Evolutionary conservation across 2,329 filamentous ascomycete genomes (phyloP), one percentile per base, ranked within the genome.

Genomic region (Fusarium camptoceras): DNA sequence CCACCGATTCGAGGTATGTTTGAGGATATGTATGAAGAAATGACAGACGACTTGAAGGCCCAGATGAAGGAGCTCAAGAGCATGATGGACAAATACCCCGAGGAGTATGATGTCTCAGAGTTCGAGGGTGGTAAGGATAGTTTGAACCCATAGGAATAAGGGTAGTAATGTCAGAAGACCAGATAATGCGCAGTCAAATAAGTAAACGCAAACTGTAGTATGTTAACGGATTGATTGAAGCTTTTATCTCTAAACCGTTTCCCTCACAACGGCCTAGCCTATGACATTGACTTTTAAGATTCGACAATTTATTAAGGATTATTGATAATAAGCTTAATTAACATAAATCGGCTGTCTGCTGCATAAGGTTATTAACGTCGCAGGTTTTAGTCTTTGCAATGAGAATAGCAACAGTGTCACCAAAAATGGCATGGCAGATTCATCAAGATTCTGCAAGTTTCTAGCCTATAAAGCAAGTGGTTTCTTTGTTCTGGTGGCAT

Each of bases 21-120:
- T 79, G 89, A 92, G 72, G 96, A 96, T 79, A 88, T 98, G 3
- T 99, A 98, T 80, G 94, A 96, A 78, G 88, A 94, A 47, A 74
- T 98, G 73, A 98, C 94, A 0, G 90, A 92, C 48, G 94, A 97
- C 74, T 84, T 92, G 65, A 87, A 85, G 78, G 86, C 82, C 43
- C 96, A 99, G 84, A 94, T 83, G 79, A 66, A 68, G 30, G 87
- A 94, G 81, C 83, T 98, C 75, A 92, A 84, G 77, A 86, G 88
- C n/a, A 86, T 97, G 54, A 77, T 99, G 53, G 89, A 95, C 73
- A 90, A 87, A 73, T 99, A 98, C 82, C 94, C 95, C 0, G 89
- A 92, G 37, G 96, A 99, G 83, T 99, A 99, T 80, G 94, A 98
- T 79, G 77, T 96, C 49, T 85, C 84, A 18, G 88, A 90, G 71